Evolutionary conservation across 345 rosid genomes (phyloP).

Genomic region (Bruguiera gymnorhiza): DNA sequence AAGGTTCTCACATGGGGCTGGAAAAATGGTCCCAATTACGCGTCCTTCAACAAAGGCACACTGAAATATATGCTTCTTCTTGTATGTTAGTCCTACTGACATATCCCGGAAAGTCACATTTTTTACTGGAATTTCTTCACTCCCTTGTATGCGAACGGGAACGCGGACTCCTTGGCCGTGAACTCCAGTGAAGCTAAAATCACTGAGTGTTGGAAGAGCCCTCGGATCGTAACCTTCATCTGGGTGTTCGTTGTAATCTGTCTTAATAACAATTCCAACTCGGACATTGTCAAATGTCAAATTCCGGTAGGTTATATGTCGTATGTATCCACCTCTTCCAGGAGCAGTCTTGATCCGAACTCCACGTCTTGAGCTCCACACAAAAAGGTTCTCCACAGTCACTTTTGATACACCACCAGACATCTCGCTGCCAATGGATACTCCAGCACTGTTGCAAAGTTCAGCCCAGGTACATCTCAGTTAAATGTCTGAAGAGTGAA

Average conservation of each 20-base stretch:
- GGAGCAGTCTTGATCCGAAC: slow-evolving; percentile 95
- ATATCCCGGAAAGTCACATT: slow-evolving; percentile 78
- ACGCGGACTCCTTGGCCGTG: slow-evolving; percentile 94
- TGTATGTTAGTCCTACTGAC: slow-evolving; percentile 87
- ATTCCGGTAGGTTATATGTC: slow-evolving; percentile 60
- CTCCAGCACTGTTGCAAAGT: slow-evolving; percentile 72
- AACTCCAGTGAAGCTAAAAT: slow-evolving; percentile 72
- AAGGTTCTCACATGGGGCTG: slow-evolving; percentile 86
- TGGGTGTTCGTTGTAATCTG: slow-evolving; percentile 95
- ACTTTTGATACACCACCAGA: slow-evolving; percentile 94
- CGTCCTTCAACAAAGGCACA: slow-evolving; percentile 86
- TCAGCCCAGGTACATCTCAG: slow-evolving; percentile 22
- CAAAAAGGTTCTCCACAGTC: slow-evolving; percentile 69
- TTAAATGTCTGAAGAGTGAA: slow-evolving; percentile 4
- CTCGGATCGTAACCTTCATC: slow-evolving; percentile 72
- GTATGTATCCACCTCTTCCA: slow-evolving; percentile 89
- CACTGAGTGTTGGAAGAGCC: slow-evolving; percentile 60
- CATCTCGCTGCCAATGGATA: slow-evolving; percentile 99
- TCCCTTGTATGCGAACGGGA: slow-evolving; percentile 91
- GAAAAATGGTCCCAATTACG: slow-evolving; percentile 81
- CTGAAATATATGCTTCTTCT: slow-evolving; percentile 92
- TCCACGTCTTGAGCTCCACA: slow-evolving; percentile 91
- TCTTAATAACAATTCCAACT: slow-evolving; percentile 87
- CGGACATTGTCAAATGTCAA: slow-evolving; percentile 76
- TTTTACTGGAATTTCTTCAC: slow-evolving; percentile 74